phyloP scores from a whole-genome alignment of 441 rosid species.

The Eruca vesicaria region DNA sequence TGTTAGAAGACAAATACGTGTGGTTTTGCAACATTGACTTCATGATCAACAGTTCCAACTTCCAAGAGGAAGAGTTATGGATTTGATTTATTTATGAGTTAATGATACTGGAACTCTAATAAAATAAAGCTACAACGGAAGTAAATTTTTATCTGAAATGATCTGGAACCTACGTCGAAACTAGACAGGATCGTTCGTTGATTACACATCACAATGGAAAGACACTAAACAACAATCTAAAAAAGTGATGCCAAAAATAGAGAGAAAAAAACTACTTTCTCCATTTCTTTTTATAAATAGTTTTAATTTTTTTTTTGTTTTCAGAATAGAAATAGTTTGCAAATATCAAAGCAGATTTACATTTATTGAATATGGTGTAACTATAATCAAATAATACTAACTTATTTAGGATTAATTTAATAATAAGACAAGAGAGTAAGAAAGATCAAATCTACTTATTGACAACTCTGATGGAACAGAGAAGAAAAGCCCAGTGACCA shows the following conservation, averaged over 20 bases:
- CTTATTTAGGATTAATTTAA: too few species aligned
- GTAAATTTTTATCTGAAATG: too few species aligned
- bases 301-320: too few species aligned
- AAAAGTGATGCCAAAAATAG: too few species aligned
- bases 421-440: slow-evolving; percentile 15
- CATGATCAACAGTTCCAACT: background rate
- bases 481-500: slow-evolving; percentile 8
- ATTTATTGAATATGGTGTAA: too few species aligned
- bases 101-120: background rate
- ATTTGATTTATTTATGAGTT: background rate
- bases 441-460: slow-evolving; percentile 27
- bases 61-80: background rate
- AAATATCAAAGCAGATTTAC: too few species aligned
- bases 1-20: background rate
- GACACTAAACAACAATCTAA: slow-evolving; percentile 21
- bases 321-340: too few species aligned
- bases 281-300: too few species aligned
- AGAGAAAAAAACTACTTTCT: too few species aligned
- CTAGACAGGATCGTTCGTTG: background rate
- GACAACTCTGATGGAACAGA: slow-evolving; percentile 20
- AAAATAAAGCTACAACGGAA: too few species aligned
- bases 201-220: slow-evolving; percentile 15
- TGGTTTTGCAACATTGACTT: background rate
- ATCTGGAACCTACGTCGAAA: background rate
- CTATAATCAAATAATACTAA: too few species aligned